Evolutionary conservation across 2,329 filamentous ascomycete species (phyloP).

Genomic region (Purpureocillium lavendulum): DNA sequence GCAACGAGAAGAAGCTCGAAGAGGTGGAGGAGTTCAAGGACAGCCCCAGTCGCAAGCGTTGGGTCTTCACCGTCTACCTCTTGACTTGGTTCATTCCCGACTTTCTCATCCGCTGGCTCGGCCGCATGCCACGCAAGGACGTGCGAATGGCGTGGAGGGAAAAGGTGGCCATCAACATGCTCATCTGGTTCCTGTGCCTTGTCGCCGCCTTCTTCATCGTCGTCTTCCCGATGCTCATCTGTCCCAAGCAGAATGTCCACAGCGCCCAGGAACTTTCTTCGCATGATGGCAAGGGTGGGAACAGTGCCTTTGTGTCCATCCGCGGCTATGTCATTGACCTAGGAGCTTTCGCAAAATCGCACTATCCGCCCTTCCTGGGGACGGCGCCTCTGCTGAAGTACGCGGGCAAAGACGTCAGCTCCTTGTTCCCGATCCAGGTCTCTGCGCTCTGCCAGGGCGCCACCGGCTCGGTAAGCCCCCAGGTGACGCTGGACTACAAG

Average conservation of each 20-base stretch:
- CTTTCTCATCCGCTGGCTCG: constrained; percentile 66
- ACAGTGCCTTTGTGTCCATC: constrained; percentile 64
- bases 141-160: constrained; percentile 91
- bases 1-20: constrained; percentile 80
- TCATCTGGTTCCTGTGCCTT: constrained; percentile 84
- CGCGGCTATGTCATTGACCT: constrained; percentile 91
- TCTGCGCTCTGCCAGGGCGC: constrained; percentile 81
- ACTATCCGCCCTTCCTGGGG: constrained; percentile 60
- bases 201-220: constrained; percentile 84
- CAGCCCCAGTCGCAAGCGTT: constrained; percentile 77
- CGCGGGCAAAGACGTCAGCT: constrained; percentile 78
- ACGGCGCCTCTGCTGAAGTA: constrained; percentile 63
- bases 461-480: constrained; percentile 53
- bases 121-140: constrained; percentile 86
- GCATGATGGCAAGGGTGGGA: constrained; percentile 62
- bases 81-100: constrained; percentile 87
- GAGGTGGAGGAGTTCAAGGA: constrained; percentile 81
- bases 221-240: constrained; percentile 78
- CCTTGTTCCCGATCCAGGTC: constrained; percentile 88
- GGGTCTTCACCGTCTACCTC: constrained; percentile 75
- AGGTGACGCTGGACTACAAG: constrained; percentile 79
- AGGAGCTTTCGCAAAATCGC: constrained; percentile 59
- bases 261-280: constrained; percentile 66
- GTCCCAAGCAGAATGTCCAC: constrained; percentile 84
- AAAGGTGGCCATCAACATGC: constrained; percentile 94